These are phyloP conservation scores for Neurospora sp. DNA, from an alignment of 495 filamentous ascomycete species.

Conservation along the genomic window DNA sequence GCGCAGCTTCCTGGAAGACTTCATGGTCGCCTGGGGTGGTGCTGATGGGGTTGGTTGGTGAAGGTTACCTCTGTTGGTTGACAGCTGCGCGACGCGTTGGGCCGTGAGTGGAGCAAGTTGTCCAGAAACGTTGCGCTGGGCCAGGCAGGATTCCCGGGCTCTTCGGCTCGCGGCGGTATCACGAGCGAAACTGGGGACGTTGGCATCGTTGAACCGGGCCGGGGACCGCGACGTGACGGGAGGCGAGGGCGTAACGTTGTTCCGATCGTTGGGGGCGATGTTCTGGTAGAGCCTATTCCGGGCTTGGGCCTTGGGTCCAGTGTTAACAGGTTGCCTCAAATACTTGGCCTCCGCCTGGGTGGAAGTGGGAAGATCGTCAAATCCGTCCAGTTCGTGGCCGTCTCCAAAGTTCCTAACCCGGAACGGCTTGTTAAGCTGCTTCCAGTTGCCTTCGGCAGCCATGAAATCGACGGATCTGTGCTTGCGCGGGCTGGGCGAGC, in stretches of 20 bases:
- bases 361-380: conserved; percentile 92
- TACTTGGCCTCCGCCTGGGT: conserved; percentile 70
- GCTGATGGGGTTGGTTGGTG: conserved; percentile 15
- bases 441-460: conserved; percentile 31
- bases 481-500: conserved; percentile 46
- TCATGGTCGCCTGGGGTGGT: conserved; percentile 24
- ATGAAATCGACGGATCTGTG: conserved; percentile 27
- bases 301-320: conserved; percentile 56
- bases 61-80: conserved; percentile 39
- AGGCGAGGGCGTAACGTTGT: conserved; percentile 39
- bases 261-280: conserved; percentile 33
- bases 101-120: conserved; percentile 56
- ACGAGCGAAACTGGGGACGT: conserved; percentile 73
- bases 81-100: conserved; percentile 71
- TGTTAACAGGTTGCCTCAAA: conserved; percentile 64
- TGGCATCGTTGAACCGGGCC: conserved; percentile 35
- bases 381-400: conserved; percentile 81
- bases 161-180: conserved; percentile 88
- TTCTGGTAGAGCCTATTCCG: conserved; percentile 53
- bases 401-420: conserved; percentile 76
- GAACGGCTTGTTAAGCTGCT: conserved; percentile 62
- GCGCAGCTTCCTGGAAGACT: conserved; percentile 43
- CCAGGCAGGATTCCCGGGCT: conserved; percentile 75
- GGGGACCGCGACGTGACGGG: conserved; percentile 46
- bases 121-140: conserved; percentile 43